Evolutionary conservation across 768 basidiomycete species (phyloP).

Genomic region (Lentinula aciculospora): DNA sequence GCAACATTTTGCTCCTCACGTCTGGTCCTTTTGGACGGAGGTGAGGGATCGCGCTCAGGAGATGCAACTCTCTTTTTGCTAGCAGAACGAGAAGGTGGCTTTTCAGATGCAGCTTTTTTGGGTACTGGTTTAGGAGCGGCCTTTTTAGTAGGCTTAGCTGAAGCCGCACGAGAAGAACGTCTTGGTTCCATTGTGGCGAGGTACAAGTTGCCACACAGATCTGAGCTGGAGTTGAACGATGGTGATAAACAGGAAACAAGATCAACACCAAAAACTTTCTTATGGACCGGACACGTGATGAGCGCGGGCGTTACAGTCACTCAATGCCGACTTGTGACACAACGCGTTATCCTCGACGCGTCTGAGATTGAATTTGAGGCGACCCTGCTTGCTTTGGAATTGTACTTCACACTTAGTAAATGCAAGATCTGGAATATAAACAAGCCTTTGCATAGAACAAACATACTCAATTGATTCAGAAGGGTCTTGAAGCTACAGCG

Average conservation of each 20-base stretch:
- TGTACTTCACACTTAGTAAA: too few species aligned
- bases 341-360: not conserved
- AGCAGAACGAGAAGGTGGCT: slow-evolving; percentile 27
- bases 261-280: not conserved
- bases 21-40: slow-evolving; percentile 47
- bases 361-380: not conserved
- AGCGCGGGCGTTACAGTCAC: not conserved
- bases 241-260: not conserved
- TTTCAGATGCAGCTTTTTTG: slow-evolving; percentile 17
- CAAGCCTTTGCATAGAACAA: too few species aligned
- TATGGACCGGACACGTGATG: not conserved
- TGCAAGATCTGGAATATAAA: too few species aligned
- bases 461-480: too few species aligned
- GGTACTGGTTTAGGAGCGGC: slow-evolving; percentile 9
- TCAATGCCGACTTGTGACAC: not conserved
- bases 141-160: slow-evolving; percentile 31
- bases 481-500: too few species aligned
- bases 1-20: slow-evolving; percentile 30
- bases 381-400: too few species aligned
- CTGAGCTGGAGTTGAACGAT: not conserved
- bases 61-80: slow-evolving; percentile 50
- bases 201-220: not conserved
- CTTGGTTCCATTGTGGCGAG: slow-evolving; percentile 32
- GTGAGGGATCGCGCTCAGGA: slow-evolving; percentile 33
- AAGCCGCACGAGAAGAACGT: slow-evolving; percentile 48